phyloP scores from a whole-genome alignment of 768 basidiomycete genomes.

The Lactarius hengduanensis region DNA sequence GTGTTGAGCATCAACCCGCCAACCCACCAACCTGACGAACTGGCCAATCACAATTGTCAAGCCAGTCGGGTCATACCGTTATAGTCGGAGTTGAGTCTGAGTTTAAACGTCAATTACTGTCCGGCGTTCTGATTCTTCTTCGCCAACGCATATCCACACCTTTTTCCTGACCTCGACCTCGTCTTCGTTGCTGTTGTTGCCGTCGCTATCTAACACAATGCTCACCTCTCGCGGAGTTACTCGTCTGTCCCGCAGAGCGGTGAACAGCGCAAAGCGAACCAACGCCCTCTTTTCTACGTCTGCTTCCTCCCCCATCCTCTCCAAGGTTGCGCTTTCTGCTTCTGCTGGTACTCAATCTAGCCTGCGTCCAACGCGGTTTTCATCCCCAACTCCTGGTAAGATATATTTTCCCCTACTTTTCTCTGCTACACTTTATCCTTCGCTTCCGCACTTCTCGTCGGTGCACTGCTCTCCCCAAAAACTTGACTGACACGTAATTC shows the following conservation, averaged over 20 bases:
- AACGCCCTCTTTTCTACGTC: constrained; percentile 81
- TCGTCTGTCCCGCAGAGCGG: constrained; percentile 83
- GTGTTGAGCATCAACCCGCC: neutral
- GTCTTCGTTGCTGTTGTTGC: constrained; percentile 26
- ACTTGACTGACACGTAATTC: constrained; percentile 32
- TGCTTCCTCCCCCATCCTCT: constrained; percentile 47
- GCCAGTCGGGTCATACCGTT: constrained; percentile 6
- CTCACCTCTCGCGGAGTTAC: constrained; percentile 84
- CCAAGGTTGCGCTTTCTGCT: constrained; percentile 50
- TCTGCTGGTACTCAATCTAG: constrained; percentile 46
- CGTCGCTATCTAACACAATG: constrained; percentile 54
- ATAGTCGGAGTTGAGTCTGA: constrained; percentile 23
- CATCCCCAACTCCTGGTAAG: constrained; percentile 55
- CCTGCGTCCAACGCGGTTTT: constrained; percentile 49
- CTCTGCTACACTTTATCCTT: constrained; percentile 1
- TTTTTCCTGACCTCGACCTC: constrained; percentile 26
- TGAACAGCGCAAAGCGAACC: constrained; percentile 70
- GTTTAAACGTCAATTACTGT: constrained; percentile 15
- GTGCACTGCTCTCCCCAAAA: constrained; percentile 28
- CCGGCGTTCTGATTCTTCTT: constrained; percentile 3
- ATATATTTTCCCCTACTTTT: constrained; percentile 24
- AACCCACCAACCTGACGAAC: neutral
- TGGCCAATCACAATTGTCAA: neutral
- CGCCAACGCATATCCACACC: constrained; percentile 26
- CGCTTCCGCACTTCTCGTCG: constrained; percentile 8